These are phyloP conservation scores for Vachellia pachyceras DNA, from an alignment of 306 rosid genomes.

Conservation along the genomic window DNA sequence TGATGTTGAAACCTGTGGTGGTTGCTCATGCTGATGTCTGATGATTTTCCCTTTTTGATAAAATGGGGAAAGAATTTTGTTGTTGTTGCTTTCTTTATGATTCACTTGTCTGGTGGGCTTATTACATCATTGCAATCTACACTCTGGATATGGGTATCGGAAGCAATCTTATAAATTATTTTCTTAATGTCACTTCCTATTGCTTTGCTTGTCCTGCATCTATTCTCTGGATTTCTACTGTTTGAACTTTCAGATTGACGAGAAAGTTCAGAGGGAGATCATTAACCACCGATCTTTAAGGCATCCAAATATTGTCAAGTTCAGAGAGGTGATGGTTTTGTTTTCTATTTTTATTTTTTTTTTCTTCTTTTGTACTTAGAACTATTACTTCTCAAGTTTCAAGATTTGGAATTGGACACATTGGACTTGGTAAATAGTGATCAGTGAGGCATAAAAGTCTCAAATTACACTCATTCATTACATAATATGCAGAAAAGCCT, in stretches of 20 bases:
- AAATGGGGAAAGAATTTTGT: background rate
- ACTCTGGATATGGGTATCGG: background rate
- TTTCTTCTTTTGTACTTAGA: background rate
- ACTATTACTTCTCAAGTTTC: background rate
- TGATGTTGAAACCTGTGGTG: constrained; percentile 24
- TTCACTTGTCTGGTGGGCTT: background rate
- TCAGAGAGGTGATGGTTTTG: constrained; percentile 70
- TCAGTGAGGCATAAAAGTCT: background rate
- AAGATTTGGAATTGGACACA: background rate
- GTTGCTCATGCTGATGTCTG: constrained; percentile 9
- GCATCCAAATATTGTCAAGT: constrained; percentile 87
- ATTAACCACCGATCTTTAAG: constrained; percentile 79
- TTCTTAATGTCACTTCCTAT: background rate
- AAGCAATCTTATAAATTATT: background rate
- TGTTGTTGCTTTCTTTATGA: background rate
- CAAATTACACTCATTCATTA: background rate
- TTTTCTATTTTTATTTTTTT: background rate
- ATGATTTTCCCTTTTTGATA: constrained; percentile 11
- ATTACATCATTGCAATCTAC: background rate
- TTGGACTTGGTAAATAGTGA: background rate
- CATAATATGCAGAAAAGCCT: background rate
- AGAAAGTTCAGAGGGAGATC: constrained; percentile 88
- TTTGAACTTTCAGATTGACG: constrained; percentile 73
- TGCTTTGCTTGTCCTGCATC: background rate
- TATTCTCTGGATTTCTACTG: constrained; percentile 28